Base-by-base conservation (phyloP, 2,329 filamentous ascomycete species). In the Penicillium sp. region DNA sequence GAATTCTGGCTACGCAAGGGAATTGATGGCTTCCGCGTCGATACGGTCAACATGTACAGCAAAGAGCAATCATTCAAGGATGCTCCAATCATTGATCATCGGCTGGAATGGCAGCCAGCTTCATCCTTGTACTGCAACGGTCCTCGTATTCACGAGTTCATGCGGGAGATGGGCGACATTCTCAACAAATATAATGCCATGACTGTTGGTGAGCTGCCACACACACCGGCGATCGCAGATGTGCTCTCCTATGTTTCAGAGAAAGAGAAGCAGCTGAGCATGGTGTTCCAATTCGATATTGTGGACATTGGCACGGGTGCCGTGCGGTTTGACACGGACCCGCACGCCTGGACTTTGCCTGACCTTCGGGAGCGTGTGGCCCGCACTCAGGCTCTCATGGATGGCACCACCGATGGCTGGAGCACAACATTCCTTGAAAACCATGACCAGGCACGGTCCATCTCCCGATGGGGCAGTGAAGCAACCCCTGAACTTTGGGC, bases 1-100 rank as follows among this genome's bases (percentile, higher is more conserved):
- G 82, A 84, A 51, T 93, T 92, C 72, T 93, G 90, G 91, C 82
- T 93, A 0, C 80, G 88, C 45, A 83, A 83, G 33, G 90, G 89
- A 4, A 86, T 91, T 0, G 85, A 88, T 57, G 88, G 88, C 2
- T 90, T 90, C 77, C 82, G 88, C 11, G 82, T 90, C 65, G 88
- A 90, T 71, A 87, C 86, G 0, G 85, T 89, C 70, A 89, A 89
- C 73, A 82, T 87, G 76, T 88, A 87, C 69, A 86, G 83, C 68
- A 68, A 71, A 43, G 57, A 68, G 14, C 62, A 79, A 0, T 79
- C 75, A 0, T 82, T 85, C 45, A 80, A 79, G 0, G 85, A 89
- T 64, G 87, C 86, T 0, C 83, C 85, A 0, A 73, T 87, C 43
- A 76, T 80, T 6, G 80, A 86, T 54, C 73, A 78, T 4, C 77